These are phyloP conservation scores for Colletotrichum phormii DNA, from an alignment of 2,329 filamentous ascomycete genomes.

Conservation along the genomic window DNA sequence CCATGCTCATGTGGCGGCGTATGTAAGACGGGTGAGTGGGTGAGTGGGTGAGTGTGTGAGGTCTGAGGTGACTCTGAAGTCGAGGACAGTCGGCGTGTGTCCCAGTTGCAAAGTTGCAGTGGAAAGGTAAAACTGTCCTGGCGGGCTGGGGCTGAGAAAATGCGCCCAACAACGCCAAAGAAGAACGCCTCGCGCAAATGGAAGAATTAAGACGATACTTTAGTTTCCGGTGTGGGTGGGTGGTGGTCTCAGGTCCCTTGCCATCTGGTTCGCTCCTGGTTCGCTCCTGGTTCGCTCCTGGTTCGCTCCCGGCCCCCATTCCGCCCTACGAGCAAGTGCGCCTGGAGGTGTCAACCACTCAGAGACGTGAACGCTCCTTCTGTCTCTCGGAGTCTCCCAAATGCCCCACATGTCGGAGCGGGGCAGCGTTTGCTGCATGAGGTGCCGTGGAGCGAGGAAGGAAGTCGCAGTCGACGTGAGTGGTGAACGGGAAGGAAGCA, in stretches of 20 bases:
- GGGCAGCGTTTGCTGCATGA: conserved; percentile 7
- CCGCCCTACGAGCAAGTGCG: conserved; percentile 30
- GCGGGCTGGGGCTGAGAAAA: conserved; percentile 32
- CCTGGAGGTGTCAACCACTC: conserved; percentile 15
- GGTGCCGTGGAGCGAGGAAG: conserved; percentile 11
- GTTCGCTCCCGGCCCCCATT: conserved; percentile 10
- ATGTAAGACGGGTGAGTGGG: background rate
- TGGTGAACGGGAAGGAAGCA: background rate
- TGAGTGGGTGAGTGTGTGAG: background rate
- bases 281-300: background rate
- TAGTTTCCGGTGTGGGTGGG: background rate
- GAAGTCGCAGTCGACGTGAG: background rate
- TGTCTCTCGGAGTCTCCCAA: background rate
- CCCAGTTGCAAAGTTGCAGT: background rate
- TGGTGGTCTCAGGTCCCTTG: conserved; percentile 5
- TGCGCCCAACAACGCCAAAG: conserved; percentile 27
- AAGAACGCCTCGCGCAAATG: conserved; percentile 33
- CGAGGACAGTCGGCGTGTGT: background rate
- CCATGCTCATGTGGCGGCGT: background rate
- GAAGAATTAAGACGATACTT: conserved; percentile 23
- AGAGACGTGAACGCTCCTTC: background rate
- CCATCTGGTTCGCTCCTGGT: conserved; percentile 3
- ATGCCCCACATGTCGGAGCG: conserved; percentile 2
- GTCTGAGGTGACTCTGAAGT: background rate
- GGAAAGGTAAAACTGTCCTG: background rate